Evolutionary conservation across 2,329 filamentous ascomycete genomes (phyloP).

Genomic region (Aureobasidium subglaciale): DNA sequence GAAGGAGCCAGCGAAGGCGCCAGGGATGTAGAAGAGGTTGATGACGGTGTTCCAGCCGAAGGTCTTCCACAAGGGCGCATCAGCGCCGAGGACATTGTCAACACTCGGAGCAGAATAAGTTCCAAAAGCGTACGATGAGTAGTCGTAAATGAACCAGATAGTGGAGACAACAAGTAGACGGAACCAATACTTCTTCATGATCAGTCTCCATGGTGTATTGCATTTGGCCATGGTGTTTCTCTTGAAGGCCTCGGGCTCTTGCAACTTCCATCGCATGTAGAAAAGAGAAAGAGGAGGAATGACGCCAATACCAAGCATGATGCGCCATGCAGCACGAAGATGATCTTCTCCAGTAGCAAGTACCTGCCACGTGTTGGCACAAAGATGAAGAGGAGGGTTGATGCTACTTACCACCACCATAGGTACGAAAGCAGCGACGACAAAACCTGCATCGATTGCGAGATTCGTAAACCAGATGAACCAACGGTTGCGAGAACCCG

Average conservation of each 20-base stretch:
- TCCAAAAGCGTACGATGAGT: conserved; percentile 72
- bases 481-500: conserved; percentile 75
- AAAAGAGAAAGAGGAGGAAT: conserved; percentile 65
- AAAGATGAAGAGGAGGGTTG: background rate
- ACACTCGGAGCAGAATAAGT: conserved; percentile 67
- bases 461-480: conserved; percentile 76
- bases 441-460: conserved; percentile 79
- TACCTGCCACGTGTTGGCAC: conserved; percentile 30
- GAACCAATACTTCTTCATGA: conserved; percentile 60
- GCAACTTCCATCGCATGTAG: conserved; percentile 59
- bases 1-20: conserved; percentile 66
- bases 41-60: conserved; percentile 83
- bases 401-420: conserved; percentile 44
- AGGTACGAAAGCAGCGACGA: conserved; percentile 71
- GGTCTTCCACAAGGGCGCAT: conserved; percentile 58
- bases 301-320: conserved; percentile 66
- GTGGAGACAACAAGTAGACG: conserved; percentile 58
- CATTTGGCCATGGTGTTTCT: conserved; percentile 56
- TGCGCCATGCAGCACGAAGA: conserved; percentile 68
- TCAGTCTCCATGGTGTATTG: conserved; percentile 42
- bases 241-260: conserved; percentile 69
- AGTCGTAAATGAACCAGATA: conserved; percentile 71
- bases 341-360: conserved; percentile 49
- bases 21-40: conserved; percentile 79
- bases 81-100: conserved; percentile 51